Evolutionary conservation across 2,329 filamentous ascomycete species (phyloP).

Genomic region (Beauveria caledonica): DNA sequence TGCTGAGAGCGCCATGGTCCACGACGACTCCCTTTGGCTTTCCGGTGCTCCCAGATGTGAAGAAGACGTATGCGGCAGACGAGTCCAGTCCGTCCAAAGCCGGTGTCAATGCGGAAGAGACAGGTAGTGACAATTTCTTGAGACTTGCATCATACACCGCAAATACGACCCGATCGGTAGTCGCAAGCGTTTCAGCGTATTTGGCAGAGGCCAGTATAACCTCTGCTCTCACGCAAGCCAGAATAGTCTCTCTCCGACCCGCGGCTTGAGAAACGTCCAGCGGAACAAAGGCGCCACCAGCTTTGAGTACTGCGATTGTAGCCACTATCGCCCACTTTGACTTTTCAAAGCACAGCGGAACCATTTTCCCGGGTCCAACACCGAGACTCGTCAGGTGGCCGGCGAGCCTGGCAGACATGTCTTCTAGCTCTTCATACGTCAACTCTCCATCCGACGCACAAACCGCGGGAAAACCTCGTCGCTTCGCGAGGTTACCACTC

Average conservation of each 20-base stretch:
- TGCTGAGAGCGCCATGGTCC: conserved; percentile 44
- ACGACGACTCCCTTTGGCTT: conserved; percentile 21
- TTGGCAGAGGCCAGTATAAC: neutral
- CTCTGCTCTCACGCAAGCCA: neutral
- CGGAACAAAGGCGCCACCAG: conserved; percentile 37
- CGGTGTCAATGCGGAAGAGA: neutral
- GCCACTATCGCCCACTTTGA: conserved; percentile 21
- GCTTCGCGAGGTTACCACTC: neutral
- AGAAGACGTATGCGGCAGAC: conserved; percentile 19
- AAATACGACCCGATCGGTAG: neutral
- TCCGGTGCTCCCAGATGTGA: conserved; percentile 22
- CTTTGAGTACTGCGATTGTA: conserved; percentile 32
- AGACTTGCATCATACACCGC: neutral
- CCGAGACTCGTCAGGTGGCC: conserved; percentile 7
- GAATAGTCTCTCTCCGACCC: neutral
- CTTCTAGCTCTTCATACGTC: conserved; percentile 25
- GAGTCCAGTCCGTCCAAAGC: neutral
- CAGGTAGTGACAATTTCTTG: neutral
- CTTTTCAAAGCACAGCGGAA: conserved; percentile 23
- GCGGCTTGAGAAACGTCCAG: conserved; percentile 16
- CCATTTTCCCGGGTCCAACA: conserved; percentile 21
- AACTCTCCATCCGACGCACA: conserved; percentile 38
- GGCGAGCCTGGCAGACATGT: neutral
- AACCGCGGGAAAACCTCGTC: conserved; percentile 24
- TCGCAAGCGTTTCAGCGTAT: neutral